phyloP scores from a whole-genome alignment of 306 rosid genomes.

The Quillaja saponaria region DNA sequence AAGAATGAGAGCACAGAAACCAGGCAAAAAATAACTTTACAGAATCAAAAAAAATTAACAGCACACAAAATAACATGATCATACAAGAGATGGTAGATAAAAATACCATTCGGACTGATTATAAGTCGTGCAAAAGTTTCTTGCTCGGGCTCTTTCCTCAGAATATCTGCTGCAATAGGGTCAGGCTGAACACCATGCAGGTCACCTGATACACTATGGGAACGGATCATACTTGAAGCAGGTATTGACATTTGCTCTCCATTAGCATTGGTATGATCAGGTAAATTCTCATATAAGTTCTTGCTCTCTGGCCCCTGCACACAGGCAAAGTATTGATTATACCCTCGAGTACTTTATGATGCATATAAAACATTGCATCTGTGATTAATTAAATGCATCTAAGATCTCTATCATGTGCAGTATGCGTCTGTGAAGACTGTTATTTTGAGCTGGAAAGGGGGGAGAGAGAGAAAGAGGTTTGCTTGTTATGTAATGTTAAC shows the following conservation, averaged over 20 bases:
- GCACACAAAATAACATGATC: background rate
- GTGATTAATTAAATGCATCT: background rate
- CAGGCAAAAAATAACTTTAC: slow-evolving; percentile 19
- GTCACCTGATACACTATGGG: slow-evolving; percentile 94
- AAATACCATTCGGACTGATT: slow-evolving; percentile 74
- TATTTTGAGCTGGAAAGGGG: too few species aligned
- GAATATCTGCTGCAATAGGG: slow-evolving; percentile 96
- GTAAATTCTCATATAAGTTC: slow-evolving; percentile 56
- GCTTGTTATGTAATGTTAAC: slow-evolving; percentile 19
- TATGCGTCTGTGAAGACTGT: too few species aligned
- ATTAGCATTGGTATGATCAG: slow-evolving; percentile 59
- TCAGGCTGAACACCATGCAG: slow-evolving; percentile 96
- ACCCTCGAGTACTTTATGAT: background rate
- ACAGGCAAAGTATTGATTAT: slow-evolving; percentile 17
- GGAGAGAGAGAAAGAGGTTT: background rate
- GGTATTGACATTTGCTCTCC: slow-evolving; percentile 70
- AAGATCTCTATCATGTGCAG: background rate
- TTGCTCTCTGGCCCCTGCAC: slow-evolving; percentile 65
- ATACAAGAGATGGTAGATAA: slow-evolving; percentile 17
- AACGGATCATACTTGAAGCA: slow-evolving; percentile 84
- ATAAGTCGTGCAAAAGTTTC: slow-evolving; percentile 80
- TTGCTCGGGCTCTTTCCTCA: slow-evolving; percentile 98
- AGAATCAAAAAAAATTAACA: background rate
- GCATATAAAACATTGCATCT: slow-evolving; percentile 13
- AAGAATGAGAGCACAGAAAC: slow-evolving; percentile 11